A percentile compares a stretch with the other conserved stretches of the same genome.
Conservation (phyloP, 441 rosid species). For the Jatropha podagrica region DNA sequence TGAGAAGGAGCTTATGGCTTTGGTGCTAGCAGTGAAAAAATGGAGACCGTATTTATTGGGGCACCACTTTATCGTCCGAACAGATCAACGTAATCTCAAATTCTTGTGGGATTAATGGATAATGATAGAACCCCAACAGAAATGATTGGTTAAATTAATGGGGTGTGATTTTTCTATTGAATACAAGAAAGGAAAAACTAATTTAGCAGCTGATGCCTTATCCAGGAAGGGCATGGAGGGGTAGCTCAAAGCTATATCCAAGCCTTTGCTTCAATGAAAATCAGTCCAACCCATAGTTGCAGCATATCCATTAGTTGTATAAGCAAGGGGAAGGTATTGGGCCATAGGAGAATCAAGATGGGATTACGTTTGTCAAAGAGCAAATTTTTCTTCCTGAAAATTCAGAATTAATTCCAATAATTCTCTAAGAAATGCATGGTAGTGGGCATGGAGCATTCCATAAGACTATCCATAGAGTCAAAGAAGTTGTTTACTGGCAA, state of each 20-base stretch:
- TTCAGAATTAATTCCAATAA: not conserved
- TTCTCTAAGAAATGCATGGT: not conserved
- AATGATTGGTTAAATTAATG: not conserved
- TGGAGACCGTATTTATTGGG: not conserved
- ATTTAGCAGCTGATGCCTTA: not conserved
- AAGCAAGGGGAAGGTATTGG: not conserved
- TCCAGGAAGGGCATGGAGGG: no score
- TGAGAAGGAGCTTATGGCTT: not conserved
- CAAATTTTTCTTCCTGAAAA: not conserved
- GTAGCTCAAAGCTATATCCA: no score
- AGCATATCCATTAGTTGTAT: not conserved
- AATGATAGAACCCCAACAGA: not conserved
- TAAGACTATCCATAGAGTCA: not conserved
- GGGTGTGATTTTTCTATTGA: not conserved
- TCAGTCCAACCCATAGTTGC: not conserved
- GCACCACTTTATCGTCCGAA: not conserved
- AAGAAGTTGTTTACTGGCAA: not conserved
- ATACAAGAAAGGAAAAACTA: not conserved
- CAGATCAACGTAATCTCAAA: not conserved
- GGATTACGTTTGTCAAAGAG: not conserved
- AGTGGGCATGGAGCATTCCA: not conserved
- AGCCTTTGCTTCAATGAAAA: not conserved
- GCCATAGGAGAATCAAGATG: not conserved
- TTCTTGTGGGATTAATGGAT: not conserved
- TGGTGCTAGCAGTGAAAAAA: not conserved